Percentiles rank a stretch among this genome's conserved stretches.
Conservation (phyloP, 2,329 filamentous ascomycete species). For the Dactylellina cionopaga region DNA sequence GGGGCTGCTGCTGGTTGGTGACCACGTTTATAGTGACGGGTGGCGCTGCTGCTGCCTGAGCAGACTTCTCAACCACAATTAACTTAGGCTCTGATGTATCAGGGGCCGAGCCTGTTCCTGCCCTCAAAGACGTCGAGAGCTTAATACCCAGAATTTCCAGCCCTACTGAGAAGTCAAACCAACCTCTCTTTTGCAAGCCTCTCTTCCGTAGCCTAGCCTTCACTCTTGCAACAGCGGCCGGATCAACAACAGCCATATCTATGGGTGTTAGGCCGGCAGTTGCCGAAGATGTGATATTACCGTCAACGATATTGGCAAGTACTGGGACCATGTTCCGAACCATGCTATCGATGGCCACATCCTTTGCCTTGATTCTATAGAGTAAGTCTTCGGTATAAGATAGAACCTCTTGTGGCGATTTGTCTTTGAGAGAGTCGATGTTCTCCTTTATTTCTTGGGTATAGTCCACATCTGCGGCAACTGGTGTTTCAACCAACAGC, state of each 20-base stretch:
- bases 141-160: conserved; percentile 11
- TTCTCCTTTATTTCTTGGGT: neutral
- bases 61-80: neutral
- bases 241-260: neutral
- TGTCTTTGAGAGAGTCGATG: neutral
- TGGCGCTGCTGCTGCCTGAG: too few relatives aligned
- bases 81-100: neutral
- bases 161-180: conserved; percentile 6
- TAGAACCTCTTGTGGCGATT: neutral
- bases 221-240: neutral
- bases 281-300: conserved; percentile 11
- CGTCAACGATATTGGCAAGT: neutral
- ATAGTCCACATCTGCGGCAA: conserved; percentile 8
- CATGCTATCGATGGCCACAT: conserved; percentile 3
- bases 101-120: neutral
- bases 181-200: conserved; percentile 23
- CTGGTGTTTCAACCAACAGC: neutral
- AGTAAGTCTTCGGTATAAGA: neutral
- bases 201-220: neutral
- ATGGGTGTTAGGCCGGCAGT: neutral
- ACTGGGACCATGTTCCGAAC: conserved; percentile 3
- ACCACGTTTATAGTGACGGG: neutral
- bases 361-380: neutral
- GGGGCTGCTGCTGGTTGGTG: conserved; percentile 3
- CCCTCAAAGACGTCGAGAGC: neutral